Conservation (phyloP, 2,329 filamentous ascomycete species). For the Fusarium dlaminii region DNA sequence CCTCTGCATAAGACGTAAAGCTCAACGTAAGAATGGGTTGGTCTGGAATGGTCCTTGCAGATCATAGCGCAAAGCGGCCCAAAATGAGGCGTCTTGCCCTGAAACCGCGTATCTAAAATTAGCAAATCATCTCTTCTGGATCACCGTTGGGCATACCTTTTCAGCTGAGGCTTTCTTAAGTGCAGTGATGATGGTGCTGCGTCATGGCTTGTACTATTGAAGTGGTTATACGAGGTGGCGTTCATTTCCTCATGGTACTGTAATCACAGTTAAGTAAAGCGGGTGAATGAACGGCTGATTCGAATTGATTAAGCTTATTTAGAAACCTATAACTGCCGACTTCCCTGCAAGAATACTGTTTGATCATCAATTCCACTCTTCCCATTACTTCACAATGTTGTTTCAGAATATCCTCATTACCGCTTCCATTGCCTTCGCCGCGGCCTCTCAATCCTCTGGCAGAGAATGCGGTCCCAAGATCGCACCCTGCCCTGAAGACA, state of each 20-base stretch:
- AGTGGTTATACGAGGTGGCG: constrained; percentile 33
- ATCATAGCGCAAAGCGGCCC: constrained; percentile 1
- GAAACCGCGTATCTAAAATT: constrained; percentile 10
- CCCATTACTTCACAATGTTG: constrained; percentile 32
- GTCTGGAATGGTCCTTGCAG: constrained; percentile 8
- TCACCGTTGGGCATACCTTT: background rate
- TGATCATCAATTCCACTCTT: background rate
- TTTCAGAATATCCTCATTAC: constrained; percentile 30
- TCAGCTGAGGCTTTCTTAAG: background rate
- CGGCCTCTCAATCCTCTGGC: constrained; percentile 12
- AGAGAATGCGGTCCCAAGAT: constrained; percentile 44
- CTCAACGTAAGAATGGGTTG: background rate
- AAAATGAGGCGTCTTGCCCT: constrained; percentile 1
- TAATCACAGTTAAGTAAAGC: background rate
- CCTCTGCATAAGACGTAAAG: background rate
- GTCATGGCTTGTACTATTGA: constrained; percentile 10
- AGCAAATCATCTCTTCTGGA: background rate
- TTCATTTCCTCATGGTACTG: background rate
- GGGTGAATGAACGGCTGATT: background rate
- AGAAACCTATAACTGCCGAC: background rate
- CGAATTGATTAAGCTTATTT: constrained; percentile 3
- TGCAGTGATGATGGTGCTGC: background rate
- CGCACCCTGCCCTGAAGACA: constrained; percentile 41
- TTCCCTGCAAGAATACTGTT: background rate
- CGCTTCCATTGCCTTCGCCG: constrained; percentile 29